These are phyloP conservation scores for Stenocarpella maydis DNA, from an alignment of 2,329 filamentous ascomycete genomes.

Conservation along the genomic window DNA sequence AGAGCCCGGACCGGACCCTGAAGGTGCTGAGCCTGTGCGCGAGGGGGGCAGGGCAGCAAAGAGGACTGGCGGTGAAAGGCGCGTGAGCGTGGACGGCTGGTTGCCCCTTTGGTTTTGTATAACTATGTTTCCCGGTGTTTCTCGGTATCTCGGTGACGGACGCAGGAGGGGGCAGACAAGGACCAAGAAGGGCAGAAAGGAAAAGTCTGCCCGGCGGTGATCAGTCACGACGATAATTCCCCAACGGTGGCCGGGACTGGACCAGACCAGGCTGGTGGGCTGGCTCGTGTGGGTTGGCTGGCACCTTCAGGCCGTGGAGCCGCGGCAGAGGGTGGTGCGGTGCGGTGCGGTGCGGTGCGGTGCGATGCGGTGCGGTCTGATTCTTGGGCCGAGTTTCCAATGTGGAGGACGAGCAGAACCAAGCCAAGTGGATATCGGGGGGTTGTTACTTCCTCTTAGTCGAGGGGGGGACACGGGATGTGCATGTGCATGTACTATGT, in stretches of 20 bases:
- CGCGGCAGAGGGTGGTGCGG: conserved; percentile 30
- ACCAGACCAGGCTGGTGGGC: too few relatives aligned
- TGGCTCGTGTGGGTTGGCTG: conserved; percentile 20
- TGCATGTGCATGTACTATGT: not conserved
- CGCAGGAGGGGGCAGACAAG: not conserved
- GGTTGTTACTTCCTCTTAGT: conserved; percentile 1
- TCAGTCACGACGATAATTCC: conserved; percentile 26
- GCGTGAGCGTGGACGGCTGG: not conserved
- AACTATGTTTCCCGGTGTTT: not conserved
- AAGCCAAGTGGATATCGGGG: conserved; percentile 30
- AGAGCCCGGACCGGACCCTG: conserved; percentile 3
- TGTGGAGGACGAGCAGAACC: conserved; percentile 34
- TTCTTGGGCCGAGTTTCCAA: conserved; percentile 20
- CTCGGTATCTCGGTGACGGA: not conserved
- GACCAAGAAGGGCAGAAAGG: conserved; percentile 1
- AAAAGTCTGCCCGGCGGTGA: conserved; percentile 28
- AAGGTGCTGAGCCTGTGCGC: conserved; percentile 11
- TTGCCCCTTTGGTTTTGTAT: too few relatives aligned
- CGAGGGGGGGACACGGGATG: not conserved
- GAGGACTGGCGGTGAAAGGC: conserved; percentile 22
- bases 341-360: conserved; percentile 23
- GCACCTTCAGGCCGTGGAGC: conserved; percentile 33
- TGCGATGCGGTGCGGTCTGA: conserved; percentile 24
- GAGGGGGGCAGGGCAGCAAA: not conserved
- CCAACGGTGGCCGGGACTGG: conserved; percentile 22